Evolutionary conservation across 768 basidiomycete genomes (phyloP).

Genomic region (Naganishia vaughanmartiniae): DNA sequence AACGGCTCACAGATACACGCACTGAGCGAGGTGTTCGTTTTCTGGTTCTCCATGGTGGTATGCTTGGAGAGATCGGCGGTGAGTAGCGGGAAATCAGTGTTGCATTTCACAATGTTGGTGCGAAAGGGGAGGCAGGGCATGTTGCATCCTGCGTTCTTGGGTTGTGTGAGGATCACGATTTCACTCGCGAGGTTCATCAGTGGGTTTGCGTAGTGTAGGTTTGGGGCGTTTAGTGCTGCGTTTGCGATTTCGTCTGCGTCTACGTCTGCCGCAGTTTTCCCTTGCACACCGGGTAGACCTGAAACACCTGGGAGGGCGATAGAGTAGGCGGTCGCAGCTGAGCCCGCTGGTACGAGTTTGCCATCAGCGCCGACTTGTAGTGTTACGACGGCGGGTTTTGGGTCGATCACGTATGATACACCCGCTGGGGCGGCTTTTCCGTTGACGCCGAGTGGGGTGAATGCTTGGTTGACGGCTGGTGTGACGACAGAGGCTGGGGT

Average conservation of each 20-base stretch:
- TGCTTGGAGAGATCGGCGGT: background rate
- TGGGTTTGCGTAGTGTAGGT: background rate
- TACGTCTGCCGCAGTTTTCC: background rate
- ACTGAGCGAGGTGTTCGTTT: background rate
- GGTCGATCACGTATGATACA: conserved; percentile 5
- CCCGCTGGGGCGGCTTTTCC: background rate
- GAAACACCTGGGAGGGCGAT: background rate
- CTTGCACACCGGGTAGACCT: background rate
- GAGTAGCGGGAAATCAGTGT: background rate
- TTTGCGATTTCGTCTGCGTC: background rate
- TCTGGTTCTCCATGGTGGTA: background rate
- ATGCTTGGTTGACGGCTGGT: background rate
- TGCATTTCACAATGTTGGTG: background rate
- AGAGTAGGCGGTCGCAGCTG: background rate
- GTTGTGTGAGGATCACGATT: background rate
- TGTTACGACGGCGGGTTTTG: conserved; percentile 10
- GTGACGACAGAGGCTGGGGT: background rate
- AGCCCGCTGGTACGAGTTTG: conserved; percentile 1
- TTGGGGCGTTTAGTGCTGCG: background rate
- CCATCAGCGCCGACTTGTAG: conserved; percentile 11
- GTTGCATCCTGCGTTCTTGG: background rate
- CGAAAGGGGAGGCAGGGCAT: background rate
- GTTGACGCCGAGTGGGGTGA: background rate
- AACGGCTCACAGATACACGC: conserved; percentile 3
- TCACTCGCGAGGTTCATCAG: conserved; percentile 6